Base-by-base conservation (phyloP, 2,329 filamentous ascomycete species). In the Colletotrichum musicola region DNA sequence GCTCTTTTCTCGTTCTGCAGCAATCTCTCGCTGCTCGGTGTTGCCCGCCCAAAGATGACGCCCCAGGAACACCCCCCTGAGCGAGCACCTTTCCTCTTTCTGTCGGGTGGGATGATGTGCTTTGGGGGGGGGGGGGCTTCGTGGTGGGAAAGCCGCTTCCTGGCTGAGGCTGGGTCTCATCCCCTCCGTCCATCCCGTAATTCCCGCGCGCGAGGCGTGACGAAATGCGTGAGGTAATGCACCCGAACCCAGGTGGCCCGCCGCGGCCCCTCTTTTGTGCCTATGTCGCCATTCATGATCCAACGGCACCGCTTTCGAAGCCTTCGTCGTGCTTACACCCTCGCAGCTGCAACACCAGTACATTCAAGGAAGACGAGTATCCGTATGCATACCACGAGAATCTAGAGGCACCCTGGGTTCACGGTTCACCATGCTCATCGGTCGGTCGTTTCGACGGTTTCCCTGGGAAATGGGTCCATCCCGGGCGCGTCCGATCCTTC, bases 181-280 rank as follows among this genome's bases (percentile, higher is more conserved):
- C 50, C 10, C 50, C 50, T 61, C 66, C 56, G 55, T 30, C 62
- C 62, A 61, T 69, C 55, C 66, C 62, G 62, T 60, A 69, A 60
- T 56, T 65, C 62, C 66, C 66, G 66, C 66, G 65, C 62, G 66
- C 49, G 54, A 61, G 30, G 62, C 51, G 9, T 64, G 59, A 51
- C 16, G 51, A 57, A 51, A 44, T 62, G 40, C 44, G 38, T 20
- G 38, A 54, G 18, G 30, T 35, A 35, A 35, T 35, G 7, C 30
- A 3, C 30, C 30, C 30, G 7, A 46, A 51, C 56, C 27, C 49
- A 51, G 22, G 20, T 22, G 22, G 20, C 35, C 10, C 18, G 20
- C 10, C 42, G 16, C 7, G 57, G 57, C 40, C 64, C 63, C 60
- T 58, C 30, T 64, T 64, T 49, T 54, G 16, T 42, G 40, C 40